Conservation (phyloP, 208 protist species). For the Wallacemonas sp. region DNA sequence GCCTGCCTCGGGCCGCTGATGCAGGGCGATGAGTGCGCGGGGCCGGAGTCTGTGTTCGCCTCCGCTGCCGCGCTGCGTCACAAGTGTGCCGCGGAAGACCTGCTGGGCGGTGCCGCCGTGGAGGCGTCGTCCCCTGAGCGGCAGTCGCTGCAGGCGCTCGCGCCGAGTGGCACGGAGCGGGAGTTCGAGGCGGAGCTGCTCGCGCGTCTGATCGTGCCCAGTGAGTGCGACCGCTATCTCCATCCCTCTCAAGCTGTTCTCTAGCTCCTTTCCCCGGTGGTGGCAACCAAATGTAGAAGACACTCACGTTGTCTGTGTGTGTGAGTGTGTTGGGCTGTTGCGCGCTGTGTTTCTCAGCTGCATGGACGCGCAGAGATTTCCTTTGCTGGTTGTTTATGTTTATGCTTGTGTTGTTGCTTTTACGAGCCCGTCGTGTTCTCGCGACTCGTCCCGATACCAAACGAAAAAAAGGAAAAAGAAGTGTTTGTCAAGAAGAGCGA, state of each 20-base stretch:
- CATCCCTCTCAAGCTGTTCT: slow-evolving; percentile 23
- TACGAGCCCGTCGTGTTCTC: too few relatives aligned
- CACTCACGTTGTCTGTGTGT: too few relatives aligned
- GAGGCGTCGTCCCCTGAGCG: background rate
- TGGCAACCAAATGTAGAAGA: too few relatives aligned
- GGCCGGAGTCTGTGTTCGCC: background rate
- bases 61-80: slow-evolving; percentile 13
- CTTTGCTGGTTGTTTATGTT: too few relatives aligned
- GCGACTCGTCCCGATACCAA: too few relatives aligned
- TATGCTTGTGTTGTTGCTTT: too few relatives aligned
- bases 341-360: too few relatives aligned
- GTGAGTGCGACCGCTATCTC: slow-evolving; percentile 45
- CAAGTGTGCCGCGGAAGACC: slow-evolving; percentile 15
- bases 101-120: background rate
- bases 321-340: too few relatives aligned
- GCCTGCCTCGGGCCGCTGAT: slow-evolving; percentile 16
- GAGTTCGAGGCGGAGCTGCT: slow-evolving; percentile 33
- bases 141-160: background rate
- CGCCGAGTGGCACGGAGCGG: background rate
- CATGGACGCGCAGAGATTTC: too few relatives aligned
- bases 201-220: slow-evolving; percentile 45
- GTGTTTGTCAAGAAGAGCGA: too few relatives aligned
- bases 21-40: slow-evolving; percentile 1
- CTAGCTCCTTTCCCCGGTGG: slow-evolving; percentile 7
- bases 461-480: too few relatives aligned